Conservation (phyloP, 2,329 filamentous ascomycete genomes). For the Cladosporium sp. region DNA sequence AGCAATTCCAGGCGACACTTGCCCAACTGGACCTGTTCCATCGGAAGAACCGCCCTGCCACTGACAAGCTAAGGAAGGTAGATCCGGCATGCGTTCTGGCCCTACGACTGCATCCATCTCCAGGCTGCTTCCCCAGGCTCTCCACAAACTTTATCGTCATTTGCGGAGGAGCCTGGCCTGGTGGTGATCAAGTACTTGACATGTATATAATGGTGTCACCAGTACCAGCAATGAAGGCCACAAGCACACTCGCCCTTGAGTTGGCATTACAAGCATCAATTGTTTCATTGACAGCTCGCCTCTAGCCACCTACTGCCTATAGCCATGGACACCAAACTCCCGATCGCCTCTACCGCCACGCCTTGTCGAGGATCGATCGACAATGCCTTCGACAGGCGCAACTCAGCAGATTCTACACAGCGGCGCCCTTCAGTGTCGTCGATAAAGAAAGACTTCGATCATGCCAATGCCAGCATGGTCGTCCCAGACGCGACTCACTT, state of each 20-base stretch:
- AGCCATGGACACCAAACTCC: background rate
- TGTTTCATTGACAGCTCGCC: no score
- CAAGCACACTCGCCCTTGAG: background rate
- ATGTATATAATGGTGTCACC: background rate
- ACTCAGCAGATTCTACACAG: background rate
- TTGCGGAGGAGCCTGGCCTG: background rate
- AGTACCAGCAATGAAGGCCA: background rate
- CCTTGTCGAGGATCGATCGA: background rate
- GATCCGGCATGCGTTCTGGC: conserved; percentile 1
- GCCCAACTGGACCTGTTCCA: background rate
- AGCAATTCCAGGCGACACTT: background rate
- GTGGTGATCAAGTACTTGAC: background rate
- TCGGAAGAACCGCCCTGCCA: background rate
- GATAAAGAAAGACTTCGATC: conserved; percentile 18
- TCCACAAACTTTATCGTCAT: background rate
- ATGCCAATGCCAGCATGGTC: conserved; percentile 16
- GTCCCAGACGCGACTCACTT: conserved; percentile 18
- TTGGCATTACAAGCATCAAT: no score
- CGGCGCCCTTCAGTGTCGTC: conserved; percentile 13
- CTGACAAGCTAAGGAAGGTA: background rate
- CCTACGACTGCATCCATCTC: background rate
- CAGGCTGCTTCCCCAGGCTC: background rate
- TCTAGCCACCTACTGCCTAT: background rate
- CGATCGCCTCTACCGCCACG: background rate
- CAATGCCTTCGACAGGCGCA: conserved; percentile 1